These are phyloP conservation scores for Paramecium primaurelia DNA, from an alignment of 73 alveolate genomes.

Conservation along the genomic window DNA sequence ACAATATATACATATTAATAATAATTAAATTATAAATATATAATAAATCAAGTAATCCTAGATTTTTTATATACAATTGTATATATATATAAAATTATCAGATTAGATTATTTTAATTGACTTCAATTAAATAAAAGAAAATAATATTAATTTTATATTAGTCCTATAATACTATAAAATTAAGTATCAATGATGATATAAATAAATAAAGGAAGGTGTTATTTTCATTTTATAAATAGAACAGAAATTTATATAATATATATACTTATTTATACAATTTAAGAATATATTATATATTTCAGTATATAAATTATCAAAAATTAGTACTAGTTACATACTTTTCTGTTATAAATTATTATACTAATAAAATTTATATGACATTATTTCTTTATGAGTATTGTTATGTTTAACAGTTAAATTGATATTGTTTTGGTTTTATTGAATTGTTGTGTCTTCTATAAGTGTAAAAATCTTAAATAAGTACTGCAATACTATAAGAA, in stretches of 20 bases:
- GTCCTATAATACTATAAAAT: neutral
- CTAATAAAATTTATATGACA: neutral
- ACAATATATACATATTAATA: too few relatives aligned
- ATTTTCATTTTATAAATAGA: too few relatives aligned
- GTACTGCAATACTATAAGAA: neutral
- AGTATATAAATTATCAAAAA: neutral
- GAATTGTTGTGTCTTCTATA: neutral
- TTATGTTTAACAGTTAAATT: neutral
- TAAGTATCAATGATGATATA: too few relatives aligned
- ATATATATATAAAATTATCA: too few relatives aligned
- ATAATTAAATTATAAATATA: too few relatives aligned
- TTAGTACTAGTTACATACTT: neutral
- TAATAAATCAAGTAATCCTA: too few relatives aligned
- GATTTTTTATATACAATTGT: too few relatives aligned
- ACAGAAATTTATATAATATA: too few relatives aligned
- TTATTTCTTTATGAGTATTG: neutral
- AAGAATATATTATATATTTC: neutral
- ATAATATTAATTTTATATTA: too few relatives aligned
- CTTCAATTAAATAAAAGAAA: neutral
- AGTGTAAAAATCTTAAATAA: neutral
- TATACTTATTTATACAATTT: too few relatives aligned
- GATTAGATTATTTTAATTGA: too few relatives aligned
- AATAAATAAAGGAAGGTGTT: too few relatives aligned
- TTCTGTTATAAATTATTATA: neutral
- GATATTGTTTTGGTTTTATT: neutral